Evolutionary conservation across 2,329 filamentous ascomycete species (phyloP), one percentile per base, ranked within the genome.

Genomic region (Trichoderma koningii): DNA sequence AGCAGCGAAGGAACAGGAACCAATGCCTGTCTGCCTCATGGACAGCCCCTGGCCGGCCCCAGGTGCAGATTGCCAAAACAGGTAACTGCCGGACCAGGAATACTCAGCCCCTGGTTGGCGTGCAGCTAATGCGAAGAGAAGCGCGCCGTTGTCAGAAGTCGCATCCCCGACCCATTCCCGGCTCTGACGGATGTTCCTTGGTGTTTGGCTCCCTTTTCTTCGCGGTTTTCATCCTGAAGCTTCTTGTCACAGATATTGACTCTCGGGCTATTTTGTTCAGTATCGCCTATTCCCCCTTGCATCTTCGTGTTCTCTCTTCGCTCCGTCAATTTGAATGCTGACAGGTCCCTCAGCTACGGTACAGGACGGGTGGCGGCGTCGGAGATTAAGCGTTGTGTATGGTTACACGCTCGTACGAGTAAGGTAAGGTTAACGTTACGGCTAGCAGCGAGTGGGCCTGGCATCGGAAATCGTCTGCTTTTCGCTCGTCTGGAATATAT

Each of bases 21-120:
- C 28, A 59, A 62, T 52, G 59, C 59, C 38, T 62, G 59, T 45
- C 23, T 45, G 59, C 38, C 59, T 53, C 34, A 52, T 62, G 59
- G 23, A 45, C n/a, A n/a, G 48, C 59, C 59, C 59, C 59, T 62
- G 48, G 59, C 44, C 38, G 34, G n/a, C 47, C 41, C 47, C 56
- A 51, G 48, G 30, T 30, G 23, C n/a, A 30, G 48, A 62, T 62
- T 52, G 48, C 48, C 59, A 50, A 62, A 23, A 34, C 47, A 5
- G 48, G 59, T 17, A 62, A 62, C 59, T 21, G 57, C 57, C 57
- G 56, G 34, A 23, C 56, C 56, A 41, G 47, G 57, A 42, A 28
- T 30, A 23, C 45, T 51, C 47, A 52, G 48, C 59, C 59, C 59
- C 48, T 52, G 38, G 34, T 41, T 42, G 12, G 15, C 12, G 17